Percentiles rank a stretch among this genome's conserved stretches.
phyloP scores from a whole-genome alignment of 1,284 basidiomycete genomes.

The Afroboletus lepidellus region DNA sequence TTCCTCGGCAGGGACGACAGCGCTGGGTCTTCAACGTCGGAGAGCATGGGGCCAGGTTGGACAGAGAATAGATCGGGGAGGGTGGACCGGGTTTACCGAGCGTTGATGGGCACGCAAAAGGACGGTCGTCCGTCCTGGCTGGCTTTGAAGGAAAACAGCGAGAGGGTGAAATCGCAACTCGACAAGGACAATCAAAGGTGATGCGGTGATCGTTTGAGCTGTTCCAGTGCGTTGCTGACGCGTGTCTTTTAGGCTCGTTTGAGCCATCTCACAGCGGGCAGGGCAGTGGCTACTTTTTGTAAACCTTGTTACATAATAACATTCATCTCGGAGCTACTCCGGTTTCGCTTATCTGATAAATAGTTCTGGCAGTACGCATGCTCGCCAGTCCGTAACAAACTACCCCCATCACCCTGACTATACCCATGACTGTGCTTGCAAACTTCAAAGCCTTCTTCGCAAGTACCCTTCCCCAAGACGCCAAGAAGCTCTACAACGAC shows the following conservation, averaged over 20 bases:
- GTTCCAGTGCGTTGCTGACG: slow-evolving; percentile 5
- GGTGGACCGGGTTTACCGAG: slow-evolving; percentile 49
- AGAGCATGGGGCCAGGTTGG: slow-evolving; percentile 37
- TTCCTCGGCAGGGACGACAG: slow-evolving; percentile 30
- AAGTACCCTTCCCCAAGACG: slow-evolving; percentile 22
- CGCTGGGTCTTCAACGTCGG: slow-evolving; percentile 1
- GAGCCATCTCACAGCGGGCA: not conserved
- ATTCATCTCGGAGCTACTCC: not conserved
- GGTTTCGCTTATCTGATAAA: slow-evolving; percentile 17
- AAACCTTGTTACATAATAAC: not conserved
- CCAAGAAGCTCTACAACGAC: slow-evolving; percentile 38
- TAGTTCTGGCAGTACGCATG: not conserved
- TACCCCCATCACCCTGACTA: not conserved
- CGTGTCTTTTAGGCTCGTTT: not conserved
- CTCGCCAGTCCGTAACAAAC: not conserved
- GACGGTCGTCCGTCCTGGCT: slow-evolving; percentile 53
- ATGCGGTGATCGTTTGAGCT: slow-evolving; percentile 23
- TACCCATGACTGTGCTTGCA: slow-evolving; percentile 35
- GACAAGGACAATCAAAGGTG: slow-evolving; percentile 33
- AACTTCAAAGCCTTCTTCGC: slow-evolving; percentile 25
- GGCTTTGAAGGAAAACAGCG: slow-evolving; percentile 49
- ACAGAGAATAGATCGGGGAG: slow-evolving; percentile 37
- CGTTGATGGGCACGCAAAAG: slow-evolving; percentile 55
- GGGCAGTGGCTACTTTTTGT: not conserved
- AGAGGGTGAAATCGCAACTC: slow-evolving; percentile 31